Evolutionary conservation across 768 basidiomycete genomes (phyloP).

Genomic region (Tulasnella sp.): DNA sequence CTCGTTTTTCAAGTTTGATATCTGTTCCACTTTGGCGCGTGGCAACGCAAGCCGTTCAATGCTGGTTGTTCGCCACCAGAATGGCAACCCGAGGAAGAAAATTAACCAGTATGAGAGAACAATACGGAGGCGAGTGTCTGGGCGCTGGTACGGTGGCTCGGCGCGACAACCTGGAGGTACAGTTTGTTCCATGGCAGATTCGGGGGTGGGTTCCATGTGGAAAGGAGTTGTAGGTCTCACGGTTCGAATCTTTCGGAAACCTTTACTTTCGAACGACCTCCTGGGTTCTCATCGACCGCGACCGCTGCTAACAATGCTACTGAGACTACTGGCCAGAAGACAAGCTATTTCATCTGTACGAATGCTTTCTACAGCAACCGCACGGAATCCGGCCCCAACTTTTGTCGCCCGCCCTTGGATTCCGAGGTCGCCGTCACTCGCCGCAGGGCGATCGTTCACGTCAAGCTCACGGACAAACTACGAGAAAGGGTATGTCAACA

Average conservation of each 20-base stretch:
- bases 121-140: constrained; percentile 52
- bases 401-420: background rate
- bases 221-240: background rate
- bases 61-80: constrained; percentile 93
- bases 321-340: background rate
- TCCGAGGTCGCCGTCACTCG: background rate
- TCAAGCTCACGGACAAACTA: background rate
- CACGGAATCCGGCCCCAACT: background rate
- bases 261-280: background rate
- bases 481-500: background rate
- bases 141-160: constrained; percentile 24
- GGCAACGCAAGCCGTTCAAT: constrained; percentile 81
- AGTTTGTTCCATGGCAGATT: background rate
- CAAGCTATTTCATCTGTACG: background rate
- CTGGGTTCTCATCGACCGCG: background rate
- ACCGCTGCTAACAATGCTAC: background rate
- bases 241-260: constrained; percentile 3
- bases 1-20: constrained; percentile 44
- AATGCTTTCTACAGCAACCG: background rate
- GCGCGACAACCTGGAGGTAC: constrained; percentile 1
- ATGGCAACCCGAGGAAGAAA: constrained; percentile 71
- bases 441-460: background rate
- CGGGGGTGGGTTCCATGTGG: constrained; percentile 1
- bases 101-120: constrained; percentile 74
- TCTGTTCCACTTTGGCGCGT: constrained; percentile 51